Base-by-base conservation (phyloP, 2,329 filamentous ascomycete genomes). In the Cladophialophora bantiana region DNA sequence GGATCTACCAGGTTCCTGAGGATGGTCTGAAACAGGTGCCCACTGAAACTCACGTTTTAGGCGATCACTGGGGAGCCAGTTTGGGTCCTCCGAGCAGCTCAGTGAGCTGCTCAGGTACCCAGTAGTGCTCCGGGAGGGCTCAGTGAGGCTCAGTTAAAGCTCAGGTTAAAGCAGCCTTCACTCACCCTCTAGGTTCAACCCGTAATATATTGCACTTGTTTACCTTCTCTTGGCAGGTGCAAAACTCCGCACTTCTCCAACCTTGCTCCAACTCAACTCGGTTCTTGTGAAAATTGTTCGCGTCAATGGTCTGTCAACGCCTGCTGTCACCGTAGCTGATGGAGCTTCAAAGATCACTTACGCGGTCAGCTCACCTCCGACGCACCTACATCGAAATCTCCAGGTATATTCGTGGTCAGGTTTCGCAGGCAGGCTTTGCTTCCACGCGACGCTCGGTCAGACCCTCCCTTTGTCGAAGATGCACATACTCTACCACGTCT, bases 361-460 rank as follows among this genome's bases (percentile, higher is more conserved):
- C 64, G 9, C 62, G 68, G 18, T 67, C 72, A 56, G 68, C 69
- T 62, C 74, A 72, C 62, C 68, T 74, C 60, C 70, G 70, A 42
- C 70, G 74, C 52, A 80, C 75, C 71, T 80, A 78, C 62, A 72
- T 79, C 54, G 74, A 75, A 59, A 78, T 80, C 60, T 79, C 77
- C 20, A 78, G 76, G 66, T 78, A 76, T 65, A 55, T 78, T 31
- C 75, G 76, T 31, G 68, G 71, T 55, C 72, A 58, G 9, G 13
- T 56, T 15, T 50, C 48, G 40, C 56, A 65, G n/a, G 20, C 40
- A 18, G 35, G 31, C 15, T 60, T 32, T 10, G 20, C 32, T 40
- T 31, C n/a, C n/a, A 56, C 13, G 35, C 35, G 42, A 18, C 20
- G 12, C 34, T 18, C 56, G 10, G 35, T 15, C 32, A 9, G 53